Percentiles rank a stretch among this genome's conserved stretches.
Conservation (phyloP, 768 basidiomycete genomes). For the Neoboletus subvelutipes region DNA sequence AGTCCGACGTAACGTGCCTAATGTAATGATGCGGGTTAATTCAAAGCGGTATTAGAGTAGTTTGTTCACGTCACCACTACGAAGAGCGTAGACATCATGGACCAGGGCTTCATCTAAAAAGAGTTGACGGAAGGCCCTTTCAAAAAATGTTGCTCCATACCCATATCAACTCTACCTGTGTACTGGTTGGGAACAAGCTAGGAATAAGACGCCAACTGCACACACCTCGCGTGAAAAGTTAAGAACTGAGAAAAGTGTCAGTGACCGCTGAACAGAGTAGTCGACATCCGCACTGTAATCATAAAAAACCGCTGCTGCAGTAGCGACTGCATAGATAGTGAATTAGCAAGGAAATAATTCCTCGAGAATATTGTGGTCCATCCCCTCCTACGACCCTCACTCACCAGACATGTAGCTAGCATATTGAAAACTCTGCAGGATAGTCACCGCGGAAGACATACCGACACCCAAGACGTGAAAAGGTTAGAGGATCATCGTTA, state of each 20-base stretch:
- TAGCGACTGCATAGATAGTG: conserved; percentile 2
- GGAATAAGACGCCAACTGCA: neutral
- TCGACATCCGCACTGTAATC: conserved; percentile 5
- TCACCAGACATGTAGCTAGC: neutral
- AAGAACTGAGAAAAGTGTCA: conserved; percentile 3
- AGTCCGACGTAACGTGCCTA: conserved; percentile 13
- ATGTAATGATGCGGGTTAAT: neutral
- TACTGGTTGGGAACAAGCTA: neutral
- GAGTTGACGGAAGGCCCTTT: neutral
- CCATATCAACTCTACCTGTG: conserved; percentile 13
- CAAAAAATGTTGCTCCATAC: neutral
- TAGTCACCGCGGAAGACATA: neutral
- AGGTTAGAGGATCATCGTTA: neutral
- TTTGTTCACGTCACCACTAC: conserved; percentile 4
- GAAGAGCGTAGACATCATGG: conserved; percentile 9
- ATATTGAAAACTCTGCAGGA: neutral
- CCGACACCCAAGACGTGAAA: neutral
- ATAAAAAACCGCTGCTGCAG: conserved; percentile 1
- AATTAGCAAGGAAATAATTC: neutral
- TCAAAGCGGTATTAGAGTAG: neutral
- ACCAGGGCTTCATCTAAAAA: conserved; percentile 13
- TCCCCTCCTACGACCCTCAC: neutral
- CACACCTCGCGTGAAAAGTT: conserved; percentile 10
- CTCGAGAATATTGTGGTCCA: neutral
- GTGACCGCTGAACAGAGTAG: neutral